Evolutionary conservation across 78 protist species (phyloP), one percentile per base, ranked within the genome.

Genomic region (Dictyostelium capitatum): DNA sequence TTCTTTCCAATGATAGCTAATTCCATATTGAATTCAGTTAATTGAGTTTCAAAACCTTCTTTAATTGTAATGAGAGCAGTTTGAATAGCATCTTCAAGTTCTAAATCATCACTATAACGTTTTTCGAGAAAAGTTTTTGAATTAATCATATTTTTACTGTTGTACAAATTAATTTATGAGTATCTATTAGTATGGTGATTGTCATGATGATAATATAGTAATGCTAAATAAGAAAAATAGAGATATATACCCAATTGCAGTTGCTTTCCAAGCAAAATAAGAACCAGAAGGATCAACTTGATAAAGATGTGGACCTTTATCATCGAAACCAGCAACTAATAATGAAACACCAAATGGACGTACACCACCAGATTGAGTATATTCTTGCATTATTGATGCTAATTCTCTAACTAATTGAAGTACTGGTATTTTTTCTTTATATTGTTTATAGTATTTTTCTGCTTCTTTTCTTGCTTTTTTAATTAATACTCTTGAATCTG

Each of bases 341-440:
- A 99, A 92, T 0, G 99, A 98, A 11, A 97, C 98, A 15, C 99
- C 99, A 69, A 99, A 99, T 37, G 99, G 99, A 25, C 99, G 97
- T 48, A 99, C 99, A 43, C 99, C 99, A 50, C 99, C 99, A 8
- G 95, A 87, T 85, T 99, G 99, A 6, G 99, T 99, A 85, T 78
- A 99, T 94, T 99, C 99, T 90, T 99, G 99, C 99, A 99, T 98
- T 51, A 98, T 97, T 3, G 84, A 7, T 17, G 99, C 99, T n/a
- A 99, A 5, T 57, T 98, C 99, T n/a, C 97, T 89, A 41, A 99
- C 99, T 57, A 98, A 85, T 72, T 91, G 97, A 12, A 69, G 25
- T 4, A 89, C 89, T 20, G 99, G 99, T 15, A 97, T 95, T 53
- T 69, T 85, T 72, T 98, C 99, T 6, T 95, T 54, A 80, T 98